These are phyloP conservation scores for Salvia sclarea DNA, from an alignment of 305 asterid genomes.

Conservation along the genomic window DNA sequence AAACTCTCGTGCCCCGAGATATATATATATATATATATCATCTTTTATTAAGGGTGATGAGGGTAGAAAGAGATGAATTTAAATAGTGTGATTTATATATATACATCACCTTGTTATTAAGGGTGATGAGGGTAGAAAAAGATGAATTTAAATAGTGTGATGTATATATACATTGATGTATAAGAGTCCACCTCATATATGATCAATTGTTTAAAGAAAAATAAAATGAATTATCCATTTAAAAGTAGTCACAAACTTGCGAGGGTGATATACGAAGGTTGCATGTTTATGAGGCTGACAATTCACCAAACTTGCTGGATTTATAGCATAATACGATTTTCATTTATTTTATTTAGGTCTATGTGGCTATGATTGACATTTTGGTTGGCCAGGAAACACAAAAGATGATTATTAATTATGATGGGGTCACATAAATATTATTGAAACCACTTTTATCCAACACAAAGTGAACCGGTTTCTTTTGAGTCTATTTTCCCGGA, in stretches of 20 bases:
- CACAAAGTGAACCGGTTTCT: neutral
- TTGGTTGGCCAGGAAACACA: constrained; percentile 17
- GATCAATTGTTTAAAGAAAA: too few relatives aligned
- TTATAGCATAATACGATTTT: neutral
- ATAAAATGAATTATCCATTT: constrained; percentile 7
- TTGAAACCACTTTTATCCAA: constrained; percentile 25
- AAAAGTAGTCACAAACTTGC: neutral
- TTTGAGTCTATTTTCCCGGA: neutral
- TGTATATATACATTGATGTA: too few relatives aligned
- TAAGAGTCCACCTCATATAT: too few relatives aligned
- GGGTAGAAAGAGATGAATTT: too few relatives aligned
- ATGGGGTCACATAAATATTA: constrained; percentile 13
- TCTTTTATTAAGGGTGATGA: too few relatives aligned
- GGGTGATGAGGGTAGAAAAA: too few relatives aligned
- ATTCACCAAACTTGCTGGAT: constrained; percentile 18
- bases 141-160: too few relatives aligned
- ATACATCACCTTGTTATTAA: too few relatives aligned
- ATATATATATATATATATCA: too few relatives aligned
- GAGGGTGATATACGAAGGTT: neutral
- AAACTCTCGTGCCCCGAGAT: too few relatives aligned
- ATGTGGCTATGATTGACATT: constrained; percentile 24
- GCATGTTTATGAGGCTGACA: constrained; percentile 2
- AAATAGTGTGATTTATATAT: too few relatives aligned
- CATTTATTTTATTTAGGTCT: neutral
- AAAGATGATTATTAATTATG: constrained; percentile 18